Base-by-base conservation (phyloP, 495 filamentous ascomycete species). In the Collariella sp. region DNA sequence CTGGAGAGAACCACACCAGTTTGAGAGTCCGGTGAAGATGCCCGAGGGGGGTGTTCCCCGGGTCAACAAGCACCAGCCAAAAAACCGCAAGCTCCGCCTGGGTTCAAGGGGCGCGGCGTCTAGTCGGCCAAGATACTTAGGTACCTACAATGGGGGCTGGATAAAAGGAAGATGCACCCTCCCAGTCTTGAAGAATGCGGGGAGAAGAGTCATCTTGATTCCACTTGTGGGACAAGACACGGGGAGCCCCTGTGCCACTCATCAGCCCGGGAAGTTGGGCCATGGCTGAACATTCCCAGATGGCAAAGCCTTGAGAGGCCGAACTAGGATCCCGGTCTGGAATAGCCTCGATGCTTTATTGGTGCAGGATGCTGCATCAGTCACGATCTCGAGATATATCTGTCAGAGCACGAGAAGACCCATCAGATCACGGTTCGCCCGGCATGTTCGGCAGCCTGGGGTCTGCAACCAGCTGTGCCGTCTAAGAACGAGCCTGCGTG, bases 91-190 rank as follows among this genome's bases (percentile, higher is more conserved):
- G 23, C 34, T 53, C 53, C 12, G 53, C 48, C 55, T 43, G 29
- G 50, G 23, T 42, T 48, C 51, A 49, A 46, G 58, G 36, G 35
- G 57, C 33, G 40, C 54, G 60, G 53, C 60, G 58, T 67, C 51
- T 66, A 47, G 44, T 39, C 43, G 44, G 23, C 59, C 33, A 15
- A 54, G 54, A 57, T 69, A 68, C 68, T 69, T 65, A 62, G 46
- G 60, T 34, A 59, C 47, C 67, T 69, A 65, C 71, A 67, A 58
- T 49, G 51, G 54, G 60, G 60, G 58, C 68, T 62, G 57, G 36
- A 55, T 36, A 57, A 62, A 58, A 46, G 67, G 70, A 71, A 68
- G 54, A 70, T 67, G 70, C 67, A 69, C 45, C 50, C 19, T 56
- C 45, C 15, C 53, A n/a, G n/a, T n/a, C n/a, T n/a, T n/a, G 5